These are phyloP conservation scores for Nephelium lappaceum DNA, from an alignment of 345 rosid species.

Conservation along the genomic window DNA sequence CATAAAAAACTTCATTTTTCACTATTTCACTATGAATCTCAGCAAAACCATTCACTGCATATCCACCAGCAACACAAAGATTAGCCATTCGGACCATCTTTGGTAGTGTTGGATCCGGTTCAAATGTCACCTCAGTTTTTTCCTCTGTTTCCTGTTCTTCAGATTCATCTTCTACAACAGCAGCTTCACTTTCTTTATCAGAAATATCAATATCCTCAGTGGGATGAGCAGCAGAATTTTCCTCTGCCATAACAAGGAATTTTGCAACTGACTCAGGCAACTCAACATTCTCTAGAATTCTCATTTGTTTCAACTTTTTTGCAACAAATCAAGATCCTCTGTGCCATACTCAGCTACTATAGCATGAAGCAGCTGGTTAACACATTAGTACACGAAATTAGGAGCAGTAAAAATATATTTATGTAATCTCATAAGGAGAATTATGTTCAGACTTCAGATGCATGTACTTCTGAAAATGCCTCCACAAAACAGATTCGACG, in stretches of 20 bases:
- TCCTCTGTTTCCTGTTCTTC: slow-evolving; percentile 21
- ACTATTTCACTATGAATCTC: slow-evolving; percentile 61
- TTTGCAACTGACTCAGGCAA: slow-evolving; percentile 41
- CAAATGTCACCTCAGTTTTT: slow-evolving; percentile 24
- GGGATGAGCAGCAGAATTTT: slow-evolving; percentile 23
- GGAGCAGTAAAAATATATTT: neutral
- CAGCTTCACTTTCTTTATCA: slow-evolving; percentile 23
- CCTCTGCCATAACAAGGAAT: slow-evolving; percentile 28
- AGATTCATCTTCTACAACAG: slow-evolving; percentile 27
- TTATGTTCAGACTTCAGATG: neutral
- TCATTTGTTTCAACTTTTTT: slow-evolving; percentile 48
- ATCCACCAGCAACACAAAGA: slow-evolving; percentile 48
- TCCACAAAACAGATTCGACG: neutral
- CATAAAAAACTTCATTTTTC: slow-evolving; percentile 54
- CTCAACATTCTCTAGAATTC: slow-evolving; percentile 52
- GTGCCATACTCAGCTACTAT: slow-evolving; percentile 43
- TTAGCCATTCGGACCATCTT: slow-evolving; percentile 54
- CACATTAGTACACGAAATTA: neutral
- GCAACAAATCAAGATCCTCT: slow-evolving; percentile 43
- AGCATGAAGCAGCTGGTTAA: slow-evolving; percentile 41
- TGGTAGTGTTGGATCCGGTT: slow-evolving; percentile 38
- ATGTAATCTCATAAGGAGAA: neutral
- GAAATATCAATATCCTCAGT: slow-evolving; percentile 25
- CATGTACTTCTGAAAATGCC: neutral
- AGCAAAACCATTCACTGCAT: slow-evolving; percentile 54